These are phyloP conservation scores for Apocynum venetum DNA, from an alignment of 257 asterid species.

Conservation along the genomic window DNA sequence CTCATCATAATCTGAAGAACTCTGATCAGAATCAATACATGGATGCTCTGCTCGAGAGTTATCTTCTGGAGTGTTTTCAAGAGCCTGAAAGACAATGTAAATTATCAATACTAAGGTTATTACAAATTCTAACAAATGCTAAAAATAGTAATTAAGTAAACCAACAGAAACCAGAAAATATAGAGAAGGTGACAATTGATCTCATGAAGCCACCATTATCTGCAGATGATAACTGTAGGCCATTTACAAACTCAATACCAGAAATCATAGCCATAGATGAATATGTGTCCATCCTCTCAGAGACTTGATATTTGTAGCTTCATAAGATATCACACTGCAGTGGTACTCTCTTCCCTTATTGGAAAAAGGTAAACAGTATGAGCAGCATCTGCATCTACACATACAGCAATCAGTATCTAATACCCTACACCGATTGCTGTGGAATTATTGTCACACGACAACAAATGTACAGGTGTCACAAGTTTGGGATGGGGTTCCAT, in stretches of 20 bases:
- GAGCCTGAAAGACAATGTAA: slow-evolving; percentile 43
- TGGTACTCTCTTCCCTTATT: background rate
- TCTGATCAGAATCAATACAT: slow-evolving; percentile 40
- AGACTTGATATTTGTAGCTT: background rate
- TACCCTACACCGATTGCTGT: background rate
- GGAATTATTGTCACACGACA: background rate
- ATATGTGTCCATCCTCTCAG: background rate
- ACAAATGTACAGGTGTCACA: background rate
- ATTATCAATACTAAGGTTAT: background rate
- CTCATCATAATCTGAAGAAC: slow-evolving; percentile 61
- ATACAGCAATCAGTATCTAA: background rate
- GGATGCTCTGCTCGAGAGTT: slow-evolving; percentile 50
- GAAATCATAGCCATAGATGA: background rate
- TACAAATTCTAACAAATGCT: background rate
- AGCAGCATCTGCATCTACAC: background rate
- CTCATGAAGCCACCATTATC: background rate
- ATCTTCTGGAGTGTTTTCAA: slow-evolving; percentile 55
- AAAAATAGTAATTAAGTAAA: background rate
- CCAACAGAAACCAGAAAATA: background rate
- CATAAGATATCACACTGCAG: background rate
- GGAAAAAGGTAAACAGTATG: background rate
- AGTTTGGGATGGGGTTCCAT: background rate
- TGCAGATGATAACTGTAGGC: background rate
- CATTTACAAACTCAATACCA: background rate
- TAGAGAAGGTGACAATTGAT: background rate